Evolutionary conservation across 768 basidiomycete species (phyloP), one percentile per base, ranked within the genome.

Genomic region (Lactifluus subvellereus): DNA sequence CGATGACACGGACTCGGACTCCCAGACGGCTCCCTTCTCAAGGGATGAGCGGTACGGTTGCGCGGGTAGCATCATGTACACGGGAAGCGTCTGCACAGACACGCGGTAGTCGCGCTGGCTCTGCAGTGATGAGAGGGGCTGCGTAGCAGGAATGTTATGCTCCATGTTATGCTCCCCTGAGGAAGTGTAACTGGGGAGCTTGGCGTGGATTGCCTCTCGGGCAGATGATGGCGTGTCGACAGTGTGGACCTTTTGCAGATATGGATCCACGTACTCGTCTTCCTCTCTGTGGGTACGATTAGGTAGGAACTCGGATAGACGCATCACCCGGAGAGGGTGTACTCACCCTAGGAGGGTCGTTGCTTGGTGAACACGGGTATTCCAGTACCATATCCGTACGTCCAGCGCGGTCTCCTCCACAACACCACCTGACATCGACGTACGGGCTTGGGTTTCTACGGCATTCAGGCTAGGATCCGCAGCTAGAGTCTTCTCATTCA

Each of bases 321-420:
- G 7, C 11, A 52, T 59, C 20, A 18, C 0, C 27, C 27, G 2
- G 27, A 27, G 27, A 27, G 27, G 27, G 3, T 27, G 27, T 27
- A 27, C 27, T 27, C 40, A 66, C 62, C 49, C 62, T 10, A 37
- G 16, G 27, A 47, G 4, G 14, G 51, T 16, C 4, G 20, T 40
- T 32, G 61, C 55, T 42, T 38, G 33, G n/a, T 56, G 42, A 14
- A 65, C 61, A 8, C 32, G 32, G 11, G 37, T 20, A 7, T 42
- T 56, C 60, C 60, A 56, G 43, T 65, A 60, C 61, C 61, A 54
- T 57, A 65, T 62, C 50, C 61, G 61, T 20, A 40, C 45, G 18
- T 65, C 52, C 18, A 65, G 38, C 6, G 51, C 27, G 27, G 27
- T 27, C 27, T 27, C 27, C 27, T 3, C 27, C 27, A 27, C 27